Percentiles rank a stretch among this genome's conserved stretches.
These are phyloP conservation scores for Aspergillus hiratsukae DNA, from an alignment of 2,329 filamentous ascomycete species.

Conservation along the genomic window DNA sequence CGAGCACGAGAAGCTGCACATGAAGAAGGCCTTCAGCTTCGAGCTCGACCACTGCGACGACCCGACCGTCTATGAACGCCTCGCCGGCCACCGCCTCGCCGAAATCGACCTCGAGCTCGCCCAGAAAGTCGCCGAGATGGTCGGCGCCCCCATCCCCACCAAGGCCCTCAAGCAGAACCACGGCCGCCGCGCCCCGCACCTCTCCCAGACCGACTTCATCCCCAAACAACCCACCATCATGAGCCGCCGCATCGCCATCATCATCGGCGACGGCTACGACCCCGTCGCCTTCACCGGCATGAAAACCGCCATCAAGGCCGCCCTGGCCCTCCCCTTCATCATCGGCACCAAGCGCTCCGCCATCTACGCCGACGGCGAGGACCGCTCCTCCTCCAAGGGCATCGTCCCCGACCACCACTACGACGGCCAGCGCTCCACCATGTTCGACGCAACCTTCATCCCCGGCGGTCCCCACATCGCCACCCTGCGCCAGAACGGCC, in stretches of 20 bases:
- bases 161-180: constrained; percentile 57
- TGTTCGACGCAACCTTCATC: constrained; percentile 76
- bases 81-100: constrained; percentile 58
- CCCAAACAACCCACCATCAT: constrained; percentile 62
- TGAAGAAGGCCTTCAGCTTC: constrained; percentile 15
- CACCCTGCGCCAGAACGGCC: constrained; percentile 64
- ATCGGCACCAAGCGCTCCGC: constrained; percentile 65
- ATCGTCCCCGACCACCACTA: constrained; percentile 71
- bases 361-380: constrained; percentile 59
- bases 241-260: constrained; percentile 67
- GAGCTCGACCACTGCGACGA: constrained; percentile 61
- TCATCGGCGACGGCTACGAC: constrained; percentile 76
- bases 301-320: constrained; percentile 58
- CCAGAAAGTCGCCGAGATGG: constrained; percentile 63
- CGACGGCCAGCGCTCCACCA: constrained; percentile 68
- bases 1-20: background rate
- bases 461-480: constrained; percentile 64
- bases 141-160: constrained; percentile 60
- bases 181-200: constrained; percentile 60
- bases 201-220: constrained; percentile 63
- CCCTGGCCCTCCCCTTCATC: constrained; percentile 65
- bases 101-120: constrained; percentile 69
- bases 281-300: constrained; percentile 60
- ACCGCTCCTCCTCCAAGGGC: constrained; percentile 29
- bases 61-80: constrained; percentile 68